These are phyloP conservation scores for Stephanodiscus triporus DNA, from an alignment of 108 stramenopile genomes.

Conservation along the genomic window DNA sequence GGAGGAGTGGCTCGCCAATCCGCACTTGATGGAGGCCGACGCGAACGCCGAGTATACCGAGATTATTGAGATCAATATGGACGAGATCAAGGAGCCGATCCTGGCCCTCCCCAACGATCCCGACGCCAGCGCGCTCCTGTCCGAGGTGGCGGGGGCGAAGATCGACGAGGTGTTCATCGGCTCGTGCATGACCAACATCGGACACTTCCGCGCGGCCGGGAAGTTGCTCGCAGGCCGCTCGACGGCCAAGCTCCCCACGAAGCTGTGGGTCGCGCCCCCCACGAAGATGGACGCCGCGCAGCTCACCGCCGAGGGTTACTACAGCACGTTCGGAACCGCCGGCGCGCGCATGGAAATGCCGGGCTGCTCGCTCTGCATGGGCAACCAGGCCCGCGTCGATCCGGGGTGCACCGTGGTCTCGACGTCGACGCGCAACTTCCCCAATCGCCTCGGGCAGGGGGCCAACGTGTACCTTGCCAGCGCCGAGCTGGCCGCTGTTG, in stretches of 20 bases:
- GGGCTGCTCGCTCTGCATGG: conserved; percentile 96
- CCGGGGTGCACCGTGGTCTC: conserved; percentile 92
- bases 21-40: conserved; percentile 90
- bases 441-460: conserved; percentile 96
- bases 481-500: conserved; percentile 92
- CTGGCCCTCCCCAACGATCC: conserved; percentile 95
- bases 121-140: conserved; percentile 88
- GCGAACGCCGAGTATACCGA: conserved; percentile 87
- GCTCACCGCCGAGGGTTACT: conserved; percentile 95
- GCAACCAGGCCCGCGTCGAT: conserved; percentile 96
- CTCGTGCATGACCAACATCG: conserved; percentile 97
- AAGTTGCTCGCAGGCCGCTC: conserved; percentile 78
- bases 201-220: conserved; percentile 97
- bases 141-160: conserved; percentile 83
- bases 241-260: conserved; percentile 81
- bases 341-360: conserved; percentile 97
- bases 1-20: conserved; percentile 93
- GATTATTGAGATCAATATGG: conserved; percentile 92
- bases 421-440: conserved; percentile 96
- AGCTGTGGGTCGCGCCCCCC: conserved; percentile 94
- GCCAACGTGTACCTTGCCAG: conserved; percentile 93
- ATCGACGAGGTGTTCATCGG: conserved; percentile 98
- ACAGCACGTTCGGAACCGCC: conserved; percentile 90
- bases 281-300: conserved; percentile 98
- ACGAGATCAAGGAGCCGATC: conserved; percentile 93